Evolutionary conservation across 176 grass and related monocot genomes (phyloP).

Genomic region (Eleusine coracana): DNA sequence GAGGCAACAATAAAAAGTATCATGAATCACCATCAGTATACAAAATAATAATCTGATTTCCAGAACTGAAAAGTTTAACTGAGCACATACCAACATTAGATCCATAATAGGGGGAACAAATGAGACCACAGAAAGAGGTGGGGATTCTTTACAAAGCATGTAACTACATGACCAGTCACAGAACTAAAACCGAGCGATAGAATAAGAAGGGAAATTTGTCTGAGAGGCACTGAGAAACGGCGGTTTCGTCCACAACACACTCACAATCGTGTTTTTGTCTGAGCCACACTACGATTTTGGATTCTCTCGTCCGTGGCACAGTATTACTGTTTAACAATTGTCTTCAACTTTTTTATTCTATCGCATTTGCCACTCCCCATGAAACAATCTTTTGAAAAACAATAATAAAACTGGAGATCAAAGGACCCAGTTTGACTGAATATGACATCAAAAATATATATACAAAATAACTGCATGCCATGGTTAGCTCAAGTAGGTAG

Average conservation of each 20-base stretch:
- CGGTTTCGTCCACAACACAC: too few species aligned
- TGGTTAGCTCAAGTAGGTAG: neutral
- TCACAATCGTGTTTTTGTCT: too few species aligned
- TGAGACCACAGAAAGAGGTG: conserved; percentile 10
- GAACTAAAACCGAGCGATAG: neutral
- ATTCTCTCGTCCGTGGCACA: too few species aligned
- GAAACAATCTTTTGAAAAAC: neutral
- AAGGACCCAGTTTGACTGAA: neutral
- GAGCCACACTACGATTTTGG: too few species aligned
- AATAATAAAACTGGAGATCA: neutral
- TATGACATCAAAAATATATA: neutral
- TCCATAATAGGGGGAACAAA: conserved; percentile 3
- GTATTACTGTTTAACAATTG: too few species aligned
- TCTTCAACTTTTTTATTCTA: too few species aligned
- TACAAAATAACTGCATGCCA: neutral
- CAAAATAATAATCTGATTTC: conserved; percentile 9
- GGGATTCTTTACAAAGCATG: neutral
- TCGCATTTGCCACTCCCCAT: neutral
- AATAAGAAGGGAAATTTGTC: too few species aligned
- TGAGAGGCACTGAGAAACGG: too few species aligned
- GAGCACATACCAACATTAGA: neutral
- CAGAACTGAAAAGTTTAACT: conserved; percentile 11
- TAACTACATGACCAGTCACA: neutral
- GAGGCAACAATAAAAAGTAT: conserved; percentile 24
- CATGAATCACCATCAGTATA: conserved; percentile 1